phyloP scores from a whole-genome alignment of 1,139 yeast species.

The Nakaseomyces bracarensis region DNA sequence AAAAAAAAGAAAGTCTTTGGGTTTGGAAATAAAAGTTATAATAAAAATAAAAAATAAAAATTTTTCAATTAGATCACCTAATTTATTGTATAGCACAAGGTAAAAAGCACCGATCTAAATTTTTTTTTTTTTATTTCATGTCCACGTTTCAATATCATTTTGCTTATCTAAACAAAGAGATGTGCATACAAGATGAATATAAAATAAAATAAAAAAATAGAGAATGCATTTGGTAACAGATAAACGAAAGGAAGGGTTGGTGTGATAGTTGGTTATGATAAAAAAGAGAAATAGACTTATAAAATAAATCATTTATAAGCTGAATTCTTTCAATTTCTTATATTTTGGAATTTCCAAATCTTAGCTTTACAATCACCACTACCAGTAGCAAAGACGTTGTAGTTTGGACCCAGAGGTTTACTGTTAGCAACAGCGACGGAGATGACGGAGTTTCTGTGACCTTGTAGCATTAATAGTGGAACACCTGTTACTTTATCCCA shows the following conservation, averaged over 20 bases:
- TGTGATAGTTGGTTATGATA: too few relatives aligned
- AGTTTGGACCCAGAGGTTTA: slow-evolving; percentile 47
- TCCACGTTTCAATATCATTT: too few relatives aligned
- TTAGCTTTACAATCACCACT: slow-evolving; percentile 97
- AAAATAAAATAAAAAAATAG: too few relatives aligned
- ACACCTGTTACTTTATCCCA: slow-evolving; percentile 94
- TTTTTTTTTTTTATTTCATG: too few relatives aligned
- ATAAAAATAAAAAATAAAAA: too few relatives aligned
- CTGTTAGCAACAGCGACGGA: slow-evolving; percentile 86
- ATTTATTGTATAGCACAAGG: background rate
- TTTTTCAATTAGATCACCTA: background rate
- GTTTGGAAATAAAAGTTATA: background rate
- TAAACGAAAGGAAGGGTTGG: too few relatives aligned
- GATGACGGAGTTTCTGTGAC: slow-evolving; percentile 93
- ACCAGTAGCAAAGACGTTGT: slow-evolving; percentile 87
- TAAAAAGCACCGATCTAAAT: too few relatives aligned
- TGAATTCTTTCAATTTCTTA: background rate
- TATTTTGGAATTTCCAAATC: slow-evolving; percentile 56
- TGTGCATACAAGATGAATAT: background rate
- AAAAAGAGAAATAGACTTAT: background rate
- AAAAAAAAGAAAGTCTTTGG: too few relatives aligned
- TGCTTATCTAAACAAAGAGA: too few relatives aligned
- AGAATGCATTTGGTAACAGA: background rate
- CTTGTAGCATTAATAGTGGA: slow-evolving; percentile 91
- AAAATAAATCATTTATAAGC: background rate